Evolutionary conservation across 129 eudicot species (phyloP).

Genomic region (Cynara cardunculus): DNA sequence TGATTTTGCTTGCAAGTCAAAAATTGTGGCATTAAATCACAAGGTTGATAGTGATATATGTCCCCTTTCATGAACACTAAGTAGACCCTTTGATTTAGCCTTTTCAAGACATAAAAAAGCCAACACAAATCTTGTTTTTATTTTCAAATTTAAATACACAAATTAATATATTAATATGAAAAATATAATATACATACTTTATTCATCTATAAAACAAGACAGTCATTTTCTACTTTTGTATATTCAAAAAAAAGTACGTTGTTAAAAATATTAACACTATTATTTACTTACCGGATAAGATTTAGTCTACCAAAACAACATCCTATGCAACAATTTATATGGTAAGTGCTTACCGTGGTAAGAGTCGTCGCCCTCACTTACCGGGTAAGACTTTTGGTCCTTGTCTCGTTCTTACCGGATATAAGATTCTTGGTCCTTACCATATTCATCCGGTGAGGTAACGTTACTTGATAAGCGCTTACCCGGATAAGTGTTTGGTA

Average conservation of each 20-base stretch:
- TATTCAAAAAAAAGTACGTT: background rate
- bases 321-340: no score
- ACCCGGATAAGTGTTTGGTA: no score
- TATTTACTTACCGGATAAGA: no score
- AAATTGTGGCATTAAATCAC: background rate
- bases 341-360: no score
- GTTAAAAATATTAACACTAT: background rate
- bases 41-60: background rate
- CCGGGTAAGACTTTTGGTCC: no score
- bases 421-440: no score
- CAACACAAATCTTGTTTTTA: background rate
- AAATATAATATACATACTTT: background rate
- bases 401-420: no score
- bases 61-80: conserved; percentile 7
- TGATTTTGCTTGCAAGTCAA: background rate
- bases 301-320: no score
- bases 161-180: background rate
- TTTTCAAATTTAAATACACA: background rate
- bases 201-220: background rate
- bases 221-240: background rate
- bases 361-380: no score
- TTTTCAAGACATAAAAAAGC: background rate
- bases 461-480: no score
- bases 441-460: no score
- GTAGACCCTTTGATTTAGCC: background rate